phyloP scores from a whole-genome alignment of 345 rosid genomes.

The Rubroshorea leprosula region DNA sequence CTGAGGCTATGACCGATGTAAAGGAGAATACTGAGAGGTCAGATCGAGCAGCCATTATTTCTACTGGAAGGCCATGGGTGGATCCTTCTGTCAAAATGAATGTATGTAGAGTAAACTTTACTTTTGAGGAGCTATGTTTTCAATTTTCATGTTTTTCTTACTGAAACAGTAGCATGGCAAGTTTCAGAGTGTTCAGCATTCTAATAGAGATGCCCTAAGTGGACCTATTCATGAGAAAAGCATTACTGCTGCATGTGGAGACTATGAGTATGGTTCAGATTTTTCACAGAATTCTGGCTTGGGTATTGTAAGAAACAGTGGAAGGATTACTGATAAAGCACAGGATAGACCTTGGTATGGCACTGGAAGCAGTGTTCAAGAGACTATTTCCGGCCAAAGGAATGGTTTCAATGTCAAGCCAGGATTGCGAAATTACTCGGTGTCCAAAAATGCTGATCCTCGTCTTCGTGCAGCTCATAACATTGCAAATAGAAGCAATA shows the following conservation, averaged over 20 bases:
- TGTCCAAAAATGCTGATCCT: conserved; percentile 38
- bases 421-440: conserved; percentile 38
- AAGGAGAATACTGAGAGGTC: conserved; percentile 46
- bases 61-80: conserved; percentile 47
- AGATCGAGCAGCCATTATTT: conserved; percentile 38
- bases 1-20: conserved; percentile 30
- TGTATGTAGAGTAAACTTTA: conserved; percentile 40
- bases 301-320: conserved; percentile 49
- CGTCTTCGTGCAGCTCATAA: conserved; percentile 30
- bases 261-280: conserved; percentile 60
- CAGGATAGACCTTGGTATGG: conserved; percentile 55
- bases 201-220: conserved; percentile 40
- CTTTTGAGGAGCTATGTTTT: neutral
- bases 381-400: conserved; percentile 50
- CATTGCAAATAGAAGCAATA: conserved; percentile 34
- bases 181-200: conserved; percentile 42
- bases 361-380: conserved; percentile 41
- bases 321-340: conserved; percentile 54
- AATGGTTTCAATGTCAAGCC: conserved; percentile 57
- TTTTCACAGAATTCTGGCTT: conserved; percentile 41
- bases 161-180: neutral
- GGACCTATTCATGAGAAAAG: conserved; percentile 58
- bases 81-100: conserved; percentile 51
- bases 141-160: conserved; percentile 16
- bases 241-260: conserved; percentile 39